phyloP scores from a whole-genome alignment of 2,329 filamentous ascomycete species.

The Venturia nashicola region DNA sequence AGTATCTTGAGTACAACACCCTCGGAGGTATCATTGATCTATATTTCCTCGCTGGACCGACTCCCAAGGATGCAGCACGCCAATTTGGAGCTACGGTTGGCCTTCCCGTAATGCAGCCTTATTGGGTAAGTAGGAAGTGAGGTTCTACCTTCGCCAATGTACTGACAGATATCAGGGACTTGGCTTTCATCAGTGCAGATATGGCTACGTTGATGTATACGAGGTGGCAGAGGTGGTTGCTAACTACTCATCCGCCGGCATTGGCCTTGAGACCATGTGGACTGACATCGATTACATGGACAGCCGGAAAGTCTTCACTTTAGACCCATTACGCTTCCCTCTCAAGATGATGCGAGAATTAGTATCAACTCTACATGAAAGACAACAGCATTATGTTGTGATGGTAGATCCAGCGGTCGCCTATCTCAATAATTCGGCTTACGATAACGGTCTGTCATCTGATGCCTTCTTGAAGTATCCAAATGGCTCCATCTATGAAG shows the following conservation, averaged over 20 bases:
- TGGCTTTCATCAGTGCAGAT: constrained; percentile 41
- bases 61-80: constrained; percentile 33
- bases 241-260: constrained; percentile 53
- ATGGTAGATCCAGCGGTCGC: constrained; percentile 63
- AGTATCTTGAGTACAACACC: constrained; percentile 70
- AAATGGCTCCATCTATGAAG: constrained; percentile 45
- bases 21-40: constrained; percentile 64
- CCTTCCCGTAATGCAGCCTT: constrained; percentile 36
- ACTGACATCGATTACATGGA: constrained; percentile 53
- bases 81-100: constrained; percentile 40
- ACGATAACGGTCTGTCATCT: constrained; percentile 48
- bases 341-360: constrained; percentile 51
- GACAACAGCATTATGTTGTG: constrained; percentile 58
- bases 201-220: constrained; percentile 45
- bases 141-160: neutral
- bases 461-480: constrained; percentile 35
- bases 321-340: constrained; percentile 53
- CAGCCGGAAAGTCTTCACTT: constrained; percentile 46
- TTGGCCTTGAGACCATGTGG: constrained; percentile 63
- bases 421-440: constrained; percentile 21
- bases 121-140: constrained; percentile 24
- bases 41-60: constrained; percentile 38
- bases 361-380: constrained; percentile 51
- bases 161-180: constrained; percentile 18
- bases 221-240: constrained; percentile 54